A percentile compares a stretch with the other conserved stretches of the same genome.
Conservation (phyloP, 192 early-diverging fungal genomes). For the Backusella liffmaniae region DNA sequence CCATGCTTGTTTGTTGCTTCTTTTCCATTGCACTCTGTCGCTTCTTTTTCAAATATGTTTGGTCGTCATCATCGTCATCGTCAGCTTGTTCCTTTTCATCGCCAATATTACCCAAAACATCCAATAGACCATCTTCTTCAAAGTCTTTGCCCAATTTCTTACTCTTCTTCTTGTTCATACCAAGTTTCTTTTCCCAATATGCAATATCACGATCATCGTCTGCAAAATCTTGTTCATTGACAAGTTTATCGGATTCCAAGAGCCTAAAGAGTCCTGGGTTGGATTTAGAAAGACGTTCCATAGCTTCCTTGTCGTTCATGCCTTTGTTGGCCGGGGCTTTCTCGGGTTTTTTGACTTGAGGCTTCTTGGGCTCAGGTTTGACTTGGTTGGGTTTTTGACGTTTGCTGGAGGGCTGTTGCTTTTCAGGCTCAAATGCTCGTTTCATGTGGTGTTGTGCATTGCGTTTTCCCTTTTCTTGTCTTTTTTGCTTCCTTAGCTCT, state of each 20-base stretch:
- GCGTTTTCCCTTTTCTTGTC: conserved; percentile 38
- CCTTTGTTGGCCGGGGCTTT: background rate
- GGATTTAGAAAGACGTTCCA: conserved; percentile 44
- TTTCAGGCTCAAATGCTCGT: conserved; percentile 23
- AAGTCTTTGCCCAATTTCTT: conserved; percentile 48
- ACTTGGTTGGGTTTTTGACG: conserved; percentile 2
- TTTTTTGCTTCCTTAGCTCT: conserved; percentile 48
- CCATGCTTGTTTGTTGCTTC: conserved; percentile 24
- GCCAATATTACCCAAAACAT: conserved; percentile 41
- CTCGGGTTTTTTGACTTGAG: background rate
- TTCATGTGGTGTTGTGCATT: conserved; percentile 17
- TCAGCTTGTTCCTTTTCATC: conserved; percentile 17
- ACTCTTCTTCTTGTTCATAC: conserved; percentile 42
- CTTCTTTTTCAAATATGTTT: conserved; percentile 29
- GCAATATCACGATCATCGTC: conserved; percentile 54
- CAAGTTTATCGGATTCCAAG: conserved; percentile 40
- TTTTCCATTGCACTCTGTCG: conserved; percentile 20
- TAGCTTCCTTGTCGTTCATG: conserved; percentile 20
- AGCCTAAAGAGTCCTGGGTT: conserved; percentile 50
- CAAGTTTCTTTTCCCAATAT: conserved; percentile 52
- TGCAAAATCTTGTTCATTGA: conserved; percentile 28
- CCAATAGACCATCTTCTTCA: conserved; percentile 50
- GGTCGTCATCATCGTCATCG: conserved; percentile 36
- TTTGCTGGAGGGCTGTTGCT: background rate
- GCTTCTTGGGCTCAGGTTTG: background rate